Conservation (phyloP, 306 rosid species). For the Trichosanthes cucumerina region DNA sequence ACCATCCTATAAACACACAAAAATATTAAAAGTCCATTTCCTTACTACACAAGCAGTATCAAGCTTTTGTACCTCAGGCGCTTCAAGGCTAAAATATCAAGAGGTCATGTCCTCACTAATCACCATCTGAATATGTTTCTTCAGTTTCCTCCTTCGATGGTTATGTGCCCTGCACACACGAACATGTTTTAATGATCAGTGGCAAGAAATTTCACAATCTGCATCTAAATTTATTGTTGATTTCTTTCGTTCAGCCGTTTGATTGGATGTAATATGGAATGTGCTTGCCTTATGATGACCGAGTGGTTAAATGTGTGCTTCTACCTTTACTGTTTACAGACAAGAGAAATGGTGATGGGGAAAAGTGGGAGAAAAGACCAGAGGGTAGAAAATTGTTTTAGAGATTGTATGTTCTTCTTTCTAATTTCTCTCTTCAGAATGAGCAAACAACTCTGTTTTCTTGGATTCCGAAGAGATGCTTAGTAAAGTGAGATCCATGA, state of each 20-base stretch:
- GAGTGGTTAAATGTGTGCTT: background rate
- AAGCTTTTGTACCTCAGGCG: background rate
- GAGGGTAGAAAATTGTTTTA: background rate
- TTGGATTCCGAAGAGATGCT: background rate
- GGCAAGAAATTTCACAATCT: background rate
- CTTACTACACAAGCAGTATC: background rate
- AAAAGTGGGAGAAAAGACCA: background rate
- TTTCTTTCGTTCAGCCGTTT: background rate
- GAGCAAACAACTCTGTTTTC: background rate
- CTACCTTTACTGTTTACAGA: background rate
- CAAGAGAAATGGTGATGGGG: background rate
- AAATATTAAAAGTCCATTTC: background rate
- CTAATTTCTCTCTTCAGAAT: background rate
- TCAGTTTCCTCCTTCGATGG: constrained; percentile 59
- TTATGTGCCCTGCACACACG: constrained; percentile 45
- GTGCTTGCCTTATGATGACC: background rate
- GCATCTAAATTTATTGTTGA: background rate
- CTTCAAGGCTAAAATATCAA: background rate
- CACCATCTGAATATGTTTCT: constrained; percentile 38
- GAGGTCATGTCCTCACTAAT: constrained; percentile 14
- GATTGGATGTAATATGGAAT: background rate
- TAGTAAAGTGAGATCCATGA: background rate
- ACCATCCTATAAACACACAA: background rate
- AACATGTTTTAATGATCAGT: constrained; percentile 11
- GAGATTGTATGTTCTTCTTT: background rate